phyloP scores from a whole-genome alignment of 139 green algal genomes.

The Coelastrella sp. region DNA sequence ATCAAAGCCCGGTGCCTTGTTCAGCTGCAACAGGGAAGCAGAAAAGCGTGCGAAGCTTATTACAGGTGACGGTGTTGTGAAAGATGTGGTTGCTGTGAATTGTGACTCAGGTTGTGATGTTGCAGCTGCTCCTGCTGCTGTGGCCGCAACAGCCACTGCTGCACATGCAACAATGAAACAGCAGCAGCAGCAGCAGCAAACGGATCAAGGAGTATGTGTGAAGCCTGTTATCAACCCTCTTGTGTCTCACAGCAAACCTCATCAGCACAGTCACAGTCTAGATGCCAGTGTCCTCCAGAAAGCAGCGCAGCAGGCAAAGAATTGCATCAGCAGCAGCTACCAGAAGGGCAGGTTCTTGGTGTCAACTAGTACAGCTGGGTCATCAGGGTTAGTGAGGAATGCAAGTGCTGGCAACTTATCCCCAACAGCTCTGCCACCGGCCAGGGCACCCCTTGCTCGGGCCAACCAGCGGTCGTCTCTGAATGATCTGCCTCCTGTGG shows the following conservation, averaged over 20 bases:
- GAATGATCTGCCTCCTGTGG: background rate
- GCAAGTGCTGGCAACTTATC: background rate
- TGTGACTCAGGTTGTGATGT: too few species aligned
- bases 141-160: background rate
- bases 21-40: too few species aligned
- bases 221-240: background rate
- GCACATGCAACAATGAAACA: background rate
- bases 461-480: background rate
- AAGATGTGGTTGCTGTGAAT: too few species aligned
- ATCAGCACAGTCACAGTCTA: background rate
- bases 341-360: slow-evolving; percentile 25
- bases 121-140: background rate
- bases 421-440: background rate
- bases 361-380: background rate
- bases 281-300: background rate
- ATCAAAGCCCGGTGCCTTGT: too few species aligned
- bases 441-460: background rate
- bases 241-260: too few species aligned
- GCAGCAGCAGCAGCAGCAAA: slow-evolving; percentile 3
- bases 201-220: background rate
- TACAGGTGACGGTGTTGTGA: too few species aligned
- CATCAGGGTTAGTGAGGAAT: background rate
- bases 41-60: too few species aligned
- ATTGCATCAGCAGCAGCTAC: slow-evolving; percentile 17
- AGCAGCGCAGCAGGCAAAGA: background rate